Conservation (phyloP, 139 green algal species). For the Auxenochlorella protothecoides region DNA sequence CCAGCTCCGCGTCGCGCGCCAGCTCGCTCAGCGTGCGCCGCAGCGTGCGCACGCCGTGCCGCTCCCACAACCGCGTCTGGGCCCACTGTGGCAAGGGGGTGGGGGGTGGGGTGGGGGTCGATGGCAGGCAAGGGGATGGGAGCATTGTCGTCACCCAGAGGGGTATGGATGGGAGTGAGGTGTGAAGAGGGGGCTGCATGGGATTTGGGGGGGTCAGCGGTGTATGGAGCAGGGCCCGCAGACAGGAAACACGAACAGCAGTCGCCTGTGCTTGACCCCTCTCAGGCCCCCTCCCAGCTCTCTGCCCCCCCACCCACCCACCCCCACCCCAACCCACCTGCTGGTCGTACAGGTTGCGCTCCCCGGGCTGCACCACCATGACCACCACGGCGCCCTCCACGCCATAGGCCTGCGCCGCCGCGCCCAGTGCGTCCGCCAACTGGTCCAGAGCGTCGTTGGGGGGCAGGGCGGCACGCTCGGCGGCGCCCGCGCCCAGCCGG, state of each 20-base stretch:
- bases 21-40: slow-evolving; percentile 65
- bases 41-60: slow-evolving; percentile 53
- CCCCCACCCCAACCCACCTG: slow-evolving; percentile 21
- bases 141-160: too few relatives aligned
- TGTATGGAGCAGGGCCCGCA: too few relatives aligned
- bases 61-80: slow-evolving; percentile 67
- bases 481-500: neutral
- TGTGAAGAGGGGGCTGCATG: too few relatives aligned
- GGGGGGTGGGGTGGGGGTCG: too few relatives aligned
- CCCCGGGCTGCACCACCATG: slow-evolving; percentile 86
- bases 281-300: too few relatives aligned
- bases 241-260: too few relatives aligned
- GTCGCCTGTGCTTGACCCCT: too few relatives aligned
- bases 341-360: slow-evolving; percentile 92
- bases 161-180: too few relatives aligned
- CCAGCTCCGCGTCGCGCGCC: slow-evolving; percentile 18
- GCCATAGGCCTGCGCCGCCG: slow-evolving; percentile 33
- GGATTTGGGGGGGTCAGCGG: too few relatives aligned
- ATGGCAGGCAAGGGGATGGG: neutral
- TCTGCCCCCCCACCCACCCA: neutral
- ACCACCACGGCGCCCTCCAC: slow-evolving; percentile 45
- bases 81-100: slow-evolving; percentile 46
- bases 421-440: slow-evolving; percentile 44
- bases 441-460: slow-evolving; percentile 49
- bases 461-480: slow-evolving; percentile 45